Base-by-base conservation (phyloP, 73 alveolate genomes). In the Paraurostyla sp. region DNA sequence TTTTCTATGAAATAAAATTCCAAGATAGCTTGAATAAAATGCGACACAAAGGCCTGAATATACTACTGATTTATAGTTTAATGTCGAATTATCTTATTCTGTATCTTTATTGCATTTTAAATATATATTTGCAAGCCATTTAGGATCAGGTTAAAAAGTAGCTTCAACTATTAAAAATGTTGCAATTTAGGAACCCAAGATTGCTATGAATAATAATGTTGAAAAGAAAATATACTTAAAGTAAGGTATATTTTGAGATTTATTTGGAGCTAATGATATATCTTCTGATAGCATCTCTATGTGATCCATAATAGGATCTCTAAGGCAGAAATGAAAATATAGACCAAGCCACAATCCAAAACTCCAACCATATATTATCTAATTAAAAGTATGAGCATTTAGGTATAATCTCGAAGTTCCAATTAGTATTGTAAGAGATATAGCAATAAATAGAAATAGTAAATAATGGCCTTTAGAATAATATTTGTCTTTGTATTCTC, bases 251-350 rank as follows among this genome's bases (percentile, higher is more conserved):
- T 69, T 62, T 36, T 27, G 4, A 32, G 4, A 69, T 43, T 38
- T 4, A 38, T 69, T 41, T 38, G n/a, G n/a, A n/a, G n/a, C n/a
- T n/a, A n/a, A n/a, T n/a, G n/a, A n/a, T n/a, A n/a, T 38, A n/a
- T 36, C 38, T n/a, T 38, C 38, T 7, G 15, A 30, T 9, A 69
- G 29, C 23, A 6, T 4, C 0, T 71, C 52, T 0, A 85, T 11
- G 29, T 85, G 88, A 36, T 48, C 41, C 48, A 45, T 48, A 13
- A 85, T 35, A 11, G 71, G 81, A 16, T 69, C 84, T 38, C 84
- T 38, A 16, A 69, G 58, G 18, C 84, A 38, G 25, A 38, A 69
- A 36, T 69, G 84, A 41, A 69, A 43, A 36, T 40, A 43, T 9
- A 73, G 20, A 15, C 71, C 68, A 0, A 73, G 27, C 86, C 86